Evolutionary conservation across 2,329 filamentous ascomycete genomes (phyloP).

Genomic region (Talaromyces atroroseus): DNA sequence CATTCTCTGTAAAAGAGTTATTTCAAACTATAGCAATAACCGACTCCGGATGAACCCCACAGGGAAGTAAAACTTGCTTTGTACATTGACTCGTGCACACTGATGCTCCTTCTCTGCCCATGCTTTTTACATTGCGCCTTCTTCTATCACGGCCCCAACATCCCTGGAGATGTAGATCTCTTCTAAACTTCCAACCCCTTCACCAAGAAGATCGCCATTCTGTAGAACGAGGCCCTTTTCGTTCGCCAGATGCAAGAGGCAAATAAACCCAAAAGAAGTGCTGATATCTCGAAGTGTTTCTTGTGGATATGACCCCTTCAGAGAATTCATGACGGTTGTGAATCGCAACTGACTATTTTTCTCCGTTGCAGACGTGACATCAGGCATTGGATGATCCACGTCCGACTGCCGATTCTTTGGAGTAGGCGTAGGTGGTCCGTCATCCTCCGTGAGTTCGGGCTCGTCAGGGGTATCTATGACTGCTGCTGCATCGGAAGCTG

Average conservation of each 20-base stretch:
- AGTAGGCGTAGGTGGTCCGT: conserved; percentile 22
- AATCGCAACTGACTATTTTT: conserved; percentile 65
- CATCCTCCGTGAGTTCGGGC: conserved; percentile 15
- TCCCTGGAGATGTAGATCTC: conserved; percentile 42
- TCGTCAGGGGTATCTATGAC: conserved; percentile 17
- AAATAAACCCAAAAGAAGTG: conserved; percentile 84
- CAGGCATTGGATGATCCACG: conserved; percentile 22
- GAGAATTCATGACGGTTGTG: conserved; percentile 82
- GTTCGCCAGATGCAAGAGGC: conserved; percentile 82
- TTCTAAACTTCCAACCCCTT: conserved; percentile 31
- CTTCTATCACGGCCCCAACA: conserved; percentile 34
- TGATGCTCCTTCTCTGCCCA: background rate
- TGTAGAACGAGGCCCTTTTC: conserved; percentile 81
- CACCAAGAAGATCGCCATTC: conserved; percentile 45
- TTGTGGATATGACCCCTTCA: conserved; percentile 81
- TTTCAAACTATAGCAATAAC: background rate
- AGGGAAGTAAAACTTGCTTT: background rate
- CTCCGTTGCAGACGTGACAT: conserved; percentile 31
- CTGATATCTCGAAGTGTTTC: conserved; percentile 88
- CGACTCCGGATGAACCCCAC: background rate
- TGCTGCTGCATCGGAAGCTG: conserved; percentile 23
- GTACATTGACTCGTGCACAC: conserved; percentile 5
- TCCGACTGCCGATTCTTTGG: conserved; percentile 27
- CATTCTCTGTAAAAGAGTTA: background rate
- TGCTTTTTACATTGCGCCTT: conserved; percentile 20